phyloP scores from a whole-genome alignment of 768 basidiomycete species.

The Russula sp. region DNA sequence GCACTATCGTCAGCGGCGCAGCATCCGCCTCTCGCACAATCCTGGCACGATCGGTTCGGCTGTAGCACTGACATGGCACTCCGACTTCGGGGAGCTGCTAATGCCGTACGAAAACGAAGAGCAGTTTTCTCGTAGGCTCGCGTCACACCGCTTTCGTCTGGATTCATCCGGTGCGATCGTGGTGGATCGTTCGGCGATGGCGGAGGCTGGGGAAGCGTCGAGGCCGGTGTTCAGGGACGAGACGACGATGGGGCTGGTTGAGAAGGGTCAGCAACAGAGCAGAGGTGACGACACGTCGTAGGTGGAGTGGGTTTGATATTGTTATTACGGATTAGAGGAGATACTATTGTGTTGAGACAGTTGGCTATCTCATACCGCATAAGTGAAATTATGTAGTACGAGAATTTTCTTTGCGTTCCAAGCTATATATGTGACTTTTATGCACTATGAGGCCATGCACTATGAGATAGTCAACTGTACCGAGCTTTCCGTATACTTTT shows the following conservation, averaged over 20 bases:
- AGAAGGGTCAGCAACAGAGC: background rate
- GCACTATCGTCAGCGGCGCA: constrained; percentile 27
- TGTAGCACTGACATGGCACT: constrained; percentile 17
- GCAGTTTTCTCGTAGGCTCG: constrained; percentile 3
- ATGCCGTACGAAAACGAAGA: constrained; percentile 6
- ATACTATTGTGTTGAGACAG: too few species aligned
- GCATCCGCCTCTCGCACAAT: constrained; percentile 9
- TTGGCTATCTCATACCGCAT: too few species aligned
- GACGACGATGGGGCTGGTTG: constrained; percentile 16
- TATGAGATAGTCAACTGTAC: too few species aligned
- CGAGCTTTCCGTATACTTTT: too few species aligned
- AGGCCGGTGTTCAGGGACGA: background rate
- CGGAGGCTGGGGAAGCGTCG: background rate
- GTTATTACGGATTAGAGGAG: too few species aligned
- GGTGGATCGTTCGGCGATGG: constrained; percentile 9
- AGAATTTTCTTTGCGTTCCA: too few species aligned
- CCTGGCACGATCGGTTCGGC: constrained; percentile 14
- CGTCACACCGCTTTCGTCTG: constrained; percentile 21
- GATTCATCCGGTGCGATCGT: constrained; percentile 22
- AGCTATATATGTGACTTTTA: too few species aligned
- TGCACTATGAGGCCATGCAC: too few species aligned
- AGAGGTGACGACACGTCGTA: too few species aligned
- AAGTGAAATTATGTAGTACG: too few species aligned
- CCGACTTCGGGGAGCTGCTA: constrained; percentile 22
- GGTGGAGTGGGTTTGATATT: background rate